A percentile compares a stretch with the other conserved stretches of the same genome.
Evolutionary conservation across 306 rosid species (phyloP).

Genomic region (Castanopsis chinensis): DNA sequence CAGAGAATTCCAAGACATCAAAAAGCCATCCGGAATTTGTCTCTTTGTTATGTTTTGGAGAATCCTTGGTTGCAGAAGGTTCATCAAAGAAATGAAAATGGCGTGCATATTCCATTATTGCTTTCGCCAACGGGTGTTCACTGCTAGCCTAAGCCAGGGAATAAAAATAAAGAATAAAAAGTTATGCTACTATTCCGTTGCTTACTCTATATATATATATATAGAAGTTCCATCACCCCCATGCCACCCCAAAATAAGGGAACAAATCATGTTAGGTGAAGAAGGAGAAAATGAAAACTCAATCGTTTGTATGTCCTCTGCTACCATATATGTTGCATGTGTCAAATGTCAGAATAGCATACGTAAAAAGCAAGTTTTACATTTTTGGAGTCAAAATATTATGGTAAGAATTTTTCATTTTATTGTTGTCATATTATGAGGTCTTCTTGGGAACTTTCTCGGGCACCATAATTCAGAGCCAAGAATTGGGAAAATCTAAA

Average conservation of each 20-base stretch:
- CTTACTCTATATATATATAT: neutral
- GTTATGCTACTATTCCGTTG: neutral
- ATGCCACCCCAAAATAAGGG: neutral
- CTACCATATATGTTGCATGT: neutral
- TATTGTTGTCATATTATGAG: neutral
- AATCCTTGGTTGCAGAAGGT: constrained; percentile 47
- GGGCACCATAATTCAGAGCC: constrained; percentile 9
- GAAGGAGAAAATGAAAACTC: constrained; percentile 10
- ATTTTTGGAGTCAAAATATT: neutral
- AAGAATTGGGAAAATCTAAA: constrained; percentile 4
- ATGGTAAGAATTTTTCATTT: neutral
- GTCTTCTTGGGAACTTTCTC: neutral
- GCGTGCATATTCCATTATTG: constrained; percentile 82
- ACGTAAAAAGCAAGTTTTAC: constrained; percentile 8
- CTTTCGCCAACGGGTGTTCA: constrained; percentile 95
- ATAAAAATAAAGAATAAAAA: constrained; percentile 7
- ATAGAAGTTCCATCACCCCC: neutral
- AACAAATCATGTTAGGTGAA: neutral
- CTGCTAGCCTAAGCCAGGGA: constrained; percentile 74
- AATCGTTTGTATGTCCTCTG: neutral
- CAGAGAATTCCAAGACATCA: constrained; percentile 71
- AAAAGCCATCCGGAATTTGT: constrained; percentile 72
- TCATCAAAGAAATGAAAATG: constrained; percentile 90
- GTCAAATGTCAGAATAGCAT: constrained; percentile 14
- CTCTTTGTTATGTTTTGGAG: constrained; percentile 37